Base-by-base conservation (phyloP, 2,329 filamentous ascomycete species). In the Sporothrix schenckii region DNA sequence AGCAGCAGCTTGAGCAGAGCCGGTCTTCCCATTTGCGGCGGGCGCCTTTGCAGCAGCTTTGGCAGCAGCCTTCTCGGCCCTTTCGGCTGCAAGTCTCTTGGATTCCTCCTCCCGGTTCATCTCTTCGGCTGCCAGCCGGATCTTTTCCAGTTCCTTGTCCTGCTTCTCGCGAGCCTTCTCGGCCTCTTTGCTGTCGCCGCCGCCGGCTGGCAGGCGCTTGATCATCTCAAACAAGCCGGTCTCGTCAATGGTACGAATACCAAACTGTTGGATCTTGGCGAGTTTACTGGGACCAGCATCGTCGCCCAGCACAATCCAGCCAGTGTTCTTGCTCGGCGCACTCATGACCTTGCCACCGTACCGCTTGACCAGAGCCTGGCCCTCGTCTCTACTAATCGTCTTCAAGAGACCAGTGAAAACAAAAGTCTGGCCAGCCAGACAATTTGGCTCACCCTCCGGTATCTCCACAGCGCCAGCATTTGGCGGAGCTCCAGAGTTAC, bases 241-340 rank as follows among this genome's bases (percentile, higher is more conserved):
- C 78, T 99, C 96, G 75, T 97, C 91, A 77, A 99, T 97, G 0
- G 94, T 96, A 79, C 93, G 97, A 78, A 98, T 88, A 0, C 88
- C 88, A 75, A 91, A 83, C 24, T 92, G 86, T 70, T 87, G 85
- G 75, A 99, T 98, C 75, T 94, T 97, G 74, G 90, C 85, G 53
- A 99, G 84, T 79, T 99, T 99, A 80, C 91, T 96, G 0, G 95
- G 95, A 0, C 95, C 95, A 30, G 96, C 95, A 79, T 98, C 95
- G 34, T 86, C 87, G 56, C 95, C 95, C 2, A 99, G 86, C 19
- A 99, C 92, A 60, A 99, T 93, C 77, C 93, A 99, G 76, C 87
- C 95, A 0, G 96, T 99, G 80, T 97, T 98, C 77, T 90, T 91
- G 78, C 94, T 98, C 24, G 96, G 95, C 5, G 88, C 90, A 11